Base-by-base conservation (phyloP, 352 stramenopile species). In the Phytopythium boreale region DNA sequence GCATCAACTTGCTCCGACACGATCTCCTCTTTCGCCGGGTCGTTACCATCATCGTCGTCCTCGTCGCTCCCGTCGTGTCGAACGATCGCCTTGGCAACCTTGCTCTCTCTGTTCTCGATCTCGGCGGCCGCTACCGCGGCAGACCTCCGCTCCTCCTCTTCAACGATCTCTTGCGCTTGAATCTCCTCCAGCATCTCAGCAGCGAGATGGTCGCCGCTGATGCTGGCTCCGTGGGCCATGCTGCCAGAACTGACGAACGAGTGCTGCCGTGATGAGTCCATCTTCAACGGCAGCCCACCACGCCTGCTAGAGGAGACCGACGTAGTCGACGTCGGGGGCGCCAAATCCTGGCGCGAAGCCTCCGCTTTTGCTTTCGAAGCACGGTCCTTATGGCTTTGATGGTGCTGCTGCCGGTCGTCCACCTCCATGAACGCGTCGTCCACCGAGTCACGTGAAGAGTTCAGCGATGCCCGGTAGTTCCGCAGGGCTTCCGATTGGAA, bases 381-480 rank as follows among this genome's bases (percentile, higher is more conserved):
- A 2, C 55, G 55, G 22, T 49, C 36, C 20, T 60, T 49, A 20
- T 36, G 55, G 55, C 36, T 59, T 22, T 60, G 55, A 4, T 36
- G 55, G 0, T 17, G 27, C 15, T 4, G 52, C 34, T 50, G 62
- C 14, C 44, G 61, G 12, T 78, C 68, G 24, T 67, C 70, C 5
- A 72, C 65, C 19, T 67, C 70, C 19, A 74, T 67, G 62, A 93
- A 89, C 2, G 79, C 80, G 53, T 92, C 85, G 50, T 92, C 83
- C 37, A 94, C 89, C 0, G 83, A 94, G 46, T 92, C 84, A 8
- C 79, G 78, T 10, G 85, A 94, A 0, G 83, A 92, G 2, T 76
- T 72, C 14, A 85, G 69, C 0, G 85, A 93, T 2, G 44, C 64
- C 1, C 71, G 69, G 51, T 82, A 63, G 66, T 60, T 67, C 34